phyloP scores from a whole-genome alignment of 305 asterid species.

The Rubia tinctorum region DNA sequence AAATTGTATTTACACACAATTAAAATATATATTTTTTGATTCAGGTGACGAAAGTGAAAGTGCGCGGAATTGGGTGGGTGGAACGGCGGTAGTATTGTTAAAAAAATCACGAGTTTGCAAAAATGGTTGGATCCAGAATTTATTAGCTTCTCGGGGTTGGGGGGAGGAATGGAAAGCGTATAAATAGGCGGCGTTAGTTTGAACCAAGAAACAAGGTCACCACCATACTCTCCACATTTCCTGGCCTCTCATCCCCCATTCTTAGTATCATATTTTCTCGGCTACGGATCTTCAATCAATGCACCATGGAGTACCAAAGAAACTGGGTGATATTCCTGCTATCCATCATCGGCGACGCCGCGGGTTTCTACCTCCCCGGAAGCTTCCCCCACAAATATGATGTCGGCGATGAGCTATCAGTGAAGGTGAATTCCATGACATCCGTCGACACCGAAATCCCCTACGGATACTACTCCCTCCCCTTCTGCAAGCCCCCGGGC shows the following conservation, averaged over 20 bases:
- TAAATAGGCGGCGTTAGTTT: not conserved
- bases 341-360: constrained; percentile 6
- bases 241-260: not conserved
- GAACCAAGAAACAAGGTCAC: not conserved
- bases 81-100: too few species aligned
- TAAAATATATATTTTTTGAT: too few species aligned
- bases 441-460: constrained; percentile 42
- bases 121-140: too few species aligned
- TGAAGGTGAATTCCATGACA: constrained; percentile 44
- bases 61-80: too few species aligned
- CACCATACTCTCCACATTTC: constrained; percentile 11
- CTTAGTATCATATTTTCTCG: not conserved
- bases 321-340: not conserved
- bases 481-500: constrained; percentile 36
- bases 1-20: too few species aligned
- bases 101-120: too few species aligned
- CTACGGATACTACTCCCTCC: constrained; percentile 32
- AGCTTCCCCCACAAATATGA: constrained; percentile 37
- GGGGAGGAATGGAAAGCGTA: not conserved
- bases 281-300: not conserved
- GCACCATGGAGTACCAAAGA: not conserved
- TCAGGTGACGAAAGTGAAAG: too few species aligned
- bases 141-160: too few species aligned
- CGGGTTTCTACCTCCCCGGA: constrained; percentile 38
- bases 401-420: constrained; percentile 31